Evolutionary conservation across 164 flowering plant species (phyloP).

Genomic region (Aristolochia fimbriata): DNA sequence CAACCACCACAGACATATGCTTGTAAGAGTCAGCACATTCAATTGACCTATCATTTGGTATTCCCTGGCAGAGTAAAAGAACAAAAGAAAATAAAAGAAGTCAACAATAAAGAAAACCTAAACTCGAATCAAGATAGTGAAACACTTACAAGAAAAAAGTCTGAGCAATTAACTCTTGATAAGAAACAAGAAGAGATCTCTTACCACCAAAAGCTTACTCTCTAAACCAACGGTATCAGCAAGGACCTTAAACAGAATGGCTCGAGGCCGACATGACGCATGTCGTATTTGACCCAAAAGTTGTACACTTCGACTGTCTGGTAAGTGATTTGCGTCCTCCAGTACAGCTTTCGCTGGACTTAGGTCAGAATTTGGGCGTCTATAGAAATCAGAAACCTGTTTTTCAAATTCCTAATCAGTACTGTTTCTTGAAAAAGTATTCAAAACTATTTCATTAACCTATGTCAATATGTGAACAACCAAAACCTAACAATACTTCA

Average conservation of each 20-base stretch:
- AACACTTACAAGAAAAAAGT: neutral
- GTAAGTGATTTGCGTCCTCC: slow-evolving; percentile 50
- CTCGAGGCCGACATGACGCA: slow-evolving; percentile 90
- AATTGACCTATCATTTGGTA: slow-evolving; percentile 61
- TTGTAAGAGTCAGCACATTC: slow-evolving; percentile 67
- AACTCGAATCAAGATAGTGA: neutral
- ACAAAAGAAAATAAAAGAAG: slow-evolving; percentile 2
- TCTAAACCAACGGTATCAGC: slow-evolving; percentile 97
- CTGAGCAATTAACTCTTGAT: neutral
- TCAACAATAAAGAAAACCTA: neutral
- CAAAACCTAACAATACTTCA: too few species aligned
- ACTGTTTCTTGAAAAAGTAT: too few species aligned
- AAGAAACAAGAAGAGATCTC: neutral
- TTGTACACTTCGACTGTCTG: slow-evolving; percentile 56
- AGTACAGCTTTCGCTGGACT: slow-evolving; percentile 69
- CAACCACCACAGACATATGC: slow-evolving; percentile 89
- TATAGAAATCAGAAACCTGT: slow-evolving; percentile 84
- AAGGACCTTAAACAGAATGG: slow-evolving; percentile 89
- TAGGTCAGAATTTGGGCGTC: slow-evolving; percentile 54
- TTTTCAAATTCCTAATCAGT: neutral
- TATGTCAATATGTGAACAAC: too few species aligned
- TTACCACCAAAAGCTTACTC: slow-evolving; percentile 82
- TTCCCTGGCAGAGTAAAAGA: slow-evolving; percentile 40
- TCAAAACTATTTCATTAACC: too few species aligned
- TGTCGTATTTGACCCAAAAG: slow-evolving; percentile 82